These are phyloP conservation scores for Hyaloscypha variabilis DNA, from an alignment of 495 filamentous ascomycete genomes.

Conservation along the genomic window DNA sequence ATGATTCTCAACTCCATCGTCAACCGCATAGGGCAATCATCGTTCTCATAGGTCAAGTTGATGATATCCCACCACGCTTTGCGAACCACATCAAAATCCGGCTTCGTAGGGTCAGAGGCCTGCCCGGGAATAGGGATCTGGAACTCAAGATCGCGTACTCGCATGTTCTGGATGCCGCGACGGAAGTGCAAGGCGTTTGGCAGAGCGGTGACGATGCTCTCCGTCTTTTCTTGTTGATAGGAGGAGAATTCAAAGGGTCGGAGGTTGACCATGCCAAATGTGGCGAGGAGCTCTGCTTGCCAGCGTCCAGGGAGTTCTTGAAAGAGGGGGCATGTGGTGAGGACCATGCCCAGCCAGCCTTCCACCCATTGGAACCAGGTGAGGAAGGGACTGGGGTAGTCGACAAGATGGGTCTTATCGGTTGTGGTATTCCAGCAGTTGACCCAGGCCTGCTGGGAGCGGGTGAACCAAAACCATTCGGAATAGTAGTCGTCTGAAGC, in stretches of 20 bases:
- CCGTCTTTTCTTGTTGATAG: not conserved
- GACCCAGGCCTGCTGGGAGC: constrained; percentile 47
- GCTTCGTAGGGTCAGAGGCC: constrained; percentile 36
- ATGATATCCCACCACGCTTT: constrained; percentile 58
- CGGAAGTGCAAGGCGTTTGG: constrained; percentile 56
- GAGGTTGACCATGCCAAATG: constrained; percentile 44
- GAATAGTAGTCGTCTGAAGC: constrained; percentile 49
- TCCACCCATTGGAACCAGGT: constrained; percentile 50
- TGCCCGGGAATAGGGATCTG: constrained; percentile 48
- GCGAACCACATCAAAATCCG: constrained; percentile 46
- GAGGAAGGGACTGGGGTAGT: constrained; percentile 43
- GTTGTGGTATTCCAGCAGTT: constrained; percentile 50
- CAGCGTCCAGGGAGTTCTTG: constrained; percentile 46
- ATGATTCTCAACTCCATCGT: constrained; percentile 57
- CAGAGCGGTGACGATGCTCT: constrained; percentile 44
- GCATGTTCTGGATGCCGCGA: constrained; percentile 54
- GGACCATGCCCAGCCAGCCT: constrained; percentile 45
- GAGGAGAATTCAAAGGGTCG: constrained; percentile 40
- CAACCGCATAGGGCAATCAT: constrained; percentile 49
- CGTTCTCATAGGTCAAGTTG: constrained; percentile 43
- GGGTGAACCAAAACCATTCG: constrained; percentile 61
- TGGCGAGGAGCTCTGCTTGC: constrained; percentile 45
- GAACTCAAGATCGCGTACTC: constrained; percentile 53
- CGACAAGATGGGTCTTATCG: constrained; percentile 36
- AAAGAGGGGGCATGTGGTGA: constrained; percentile 40